These are phyloP conservation scores for Pseudonitzschia multistriata DNA, from an alignment of 108 stramenopile species.

Conservation along the genomic window DNA sequence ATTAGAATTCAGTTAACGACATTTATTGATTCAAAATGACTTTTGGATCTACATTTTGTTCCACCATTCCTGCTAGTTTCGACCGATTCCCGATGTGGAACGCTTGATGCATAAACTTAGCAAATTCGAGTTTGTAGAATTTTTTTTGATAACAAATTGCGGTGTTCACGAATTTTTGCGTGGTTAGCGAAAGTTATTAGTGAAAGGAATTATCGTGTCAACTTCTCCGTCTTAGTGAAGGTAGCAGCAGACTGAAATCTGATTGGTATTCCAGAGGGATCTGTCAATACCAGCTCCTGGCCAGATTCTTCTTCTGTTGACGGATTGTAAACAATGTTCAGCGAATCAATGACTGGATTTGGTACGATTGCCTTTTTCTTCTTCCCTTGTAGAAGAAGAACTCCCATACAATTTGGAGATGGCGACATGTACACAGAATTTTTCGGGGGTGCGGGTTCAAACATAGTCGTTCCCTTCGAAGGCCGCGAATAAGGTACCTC, in stretches of 20 bases:
- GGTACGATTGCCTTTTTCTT: conserved; percentile 41
- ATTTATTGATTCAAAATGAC: too few species aligned
- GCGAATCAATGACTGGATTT: conserved; percentile 58
- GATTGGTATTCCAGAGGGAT: conserved; percentile 64
- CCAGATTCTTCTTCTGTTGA: conserved; percentile 16
- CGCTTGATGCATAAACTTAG: too few species aligned
- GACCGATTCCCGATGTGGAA: too few species aligned
- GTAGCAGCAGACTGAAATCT: conserved; percentile 43
- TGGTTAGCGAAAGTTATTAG: too few species aligned
- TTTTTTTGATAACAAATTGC: too few species aligned
- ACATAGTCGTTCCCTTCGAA: conserved; percentile 68
- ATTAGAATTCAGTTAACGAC: not conserved
- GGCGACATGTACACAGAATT: conserved; percentile 74
- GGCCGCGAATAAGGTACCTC: conserved; percentile 78
- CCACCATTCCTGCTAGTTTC: too few species aligned
- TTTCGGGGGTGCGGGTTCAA: conserved; percentile 80
- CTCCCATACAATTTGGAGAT: conserved; percentile 78
- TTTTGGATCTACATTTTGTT: too few species aligned
- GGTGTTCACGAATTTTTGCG: too few species aligned
- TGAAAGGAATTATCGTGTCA: conserved; percentile 40
- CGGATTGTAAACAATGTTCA: conserved; percentile 79
- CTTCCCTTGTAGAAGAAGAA: conserved; percentile 61
- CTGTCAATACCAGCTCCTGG: conserved; percentile 33
- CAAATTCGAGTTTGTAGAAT: too few species aligned
- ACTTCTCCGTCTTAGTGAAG: conserved; percentile 57